phyloP scores from a whole-genome alignment of 176 grass and related monocot genomes.

The Bonia amplexicaulis region DNA sequence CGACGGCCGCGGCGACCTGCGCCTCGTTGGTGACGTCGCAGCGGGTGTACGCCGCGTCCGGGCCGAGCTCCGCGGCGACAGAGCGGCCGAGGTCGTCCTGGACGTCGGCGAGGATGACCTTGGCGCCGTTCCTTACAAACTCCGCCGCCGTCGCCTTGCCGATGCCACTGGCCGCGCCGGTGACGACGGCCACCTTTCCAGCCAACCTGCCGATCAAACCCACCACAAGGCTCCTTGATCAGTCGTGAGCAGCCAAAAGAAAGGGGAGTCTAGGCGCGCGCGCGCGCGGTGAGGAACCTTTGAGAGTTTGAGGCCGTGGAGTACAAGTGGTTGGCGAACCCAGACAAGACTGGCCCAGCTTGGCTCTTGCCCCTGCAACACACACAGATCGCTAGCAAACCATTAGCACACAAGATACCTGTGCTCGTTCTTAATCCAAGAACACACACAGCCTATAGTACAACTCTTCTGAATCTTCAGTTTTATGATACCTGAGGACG shows the following conservation, averaged over 20 bases:
- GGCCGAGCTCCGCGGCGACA: conserved; percentile 33
- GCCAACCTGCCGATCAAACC: background rate
- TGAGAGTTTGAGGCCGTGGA: too few species aligned
- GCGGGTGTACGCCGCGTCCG: background rate
- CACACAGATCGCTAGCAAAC: too few species aligned
- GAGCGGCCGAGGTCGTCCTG: conserved; percentile 38
- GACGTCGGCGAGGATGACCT: conserved; percentile 45
- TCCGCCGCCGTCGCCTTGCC: conserved; percentile 27
- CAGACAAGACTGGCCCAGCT: too few species aligned
- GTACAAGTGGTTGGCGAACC: too few species aligned
- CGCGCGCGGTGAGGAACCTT: too few species aligned
- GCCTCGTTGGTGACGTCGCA: conserved; percentile 50
- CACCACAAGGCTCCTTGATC: background rate
- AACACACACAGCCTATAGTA: background rate
- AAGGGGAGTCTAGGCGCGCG: too few species aligned
- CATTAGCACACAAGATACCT: too few species aligned
- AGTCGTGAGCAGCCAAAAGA: too few species aligned
- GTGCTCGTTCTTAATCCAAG: too few species aligned
- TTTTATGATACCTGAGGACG: background rate
- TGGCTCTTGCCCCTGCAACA: too few species aligned
- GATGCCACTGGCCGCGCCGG: conserved; percentile 44
- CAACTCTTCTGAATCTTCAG: too few species aligned
- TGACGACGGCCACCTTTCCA: conserved; percentile 40
- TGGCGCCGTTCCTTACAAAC: conserved; percentile 29
- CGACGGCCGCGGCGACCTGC: conserved; percentile 27